phyloP scores from a whole-genome alignment of 768 basidiomycete species.

The Pisolithus marmoratus region DNA sequence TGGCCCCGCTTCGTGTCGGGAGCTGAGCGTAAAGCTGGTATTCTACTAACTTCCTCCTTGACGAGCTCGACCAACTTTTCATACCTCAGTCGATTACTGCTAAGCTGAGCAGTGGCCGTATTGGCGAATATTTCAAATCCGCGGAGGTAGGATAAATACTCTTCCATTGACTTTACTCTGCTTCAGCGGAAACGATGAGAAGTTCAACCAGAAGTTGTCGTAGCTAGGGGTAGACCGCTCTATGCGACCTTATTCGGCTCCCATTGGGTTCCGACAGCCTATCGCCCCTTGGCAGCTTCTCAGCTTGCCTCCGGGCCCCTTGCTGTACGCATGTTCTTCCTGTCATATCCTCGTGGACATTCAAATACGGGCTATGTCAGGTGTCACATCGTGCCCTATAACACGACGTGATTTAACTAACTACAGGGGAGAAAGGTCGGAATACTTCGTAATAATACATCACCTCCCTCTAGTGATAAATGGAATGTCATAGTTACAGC shows the following conservation, averaged over 20 bases:
- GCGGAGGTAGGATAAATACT: too few relatives aligned
- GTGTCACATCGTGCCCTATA: constrained; percentile 57
- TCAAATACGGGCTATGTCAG: constrained; percentile 25
- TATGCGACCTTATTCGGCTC: too few relatives aligned
- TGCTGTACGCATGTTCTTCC: constrained; percentile 44
- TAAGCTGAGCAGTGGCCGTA: background rate
- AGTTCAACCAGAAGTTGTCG: too few relatives aligned
- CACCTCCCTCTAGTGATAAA: background rate
- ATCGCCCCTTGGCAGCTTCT: too few relatives aligned
- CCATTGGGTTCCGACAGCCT: too few relatives aligned
- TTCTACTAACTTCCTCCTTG: constrained; percentile 5
- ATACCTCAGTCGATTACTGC: constrained; percentile 2
- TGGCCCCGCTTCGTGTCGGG: constrained; percentile 10
- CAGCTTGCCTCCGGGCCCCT: too few relatives aligned
- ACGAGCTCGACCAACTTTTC: constrained; percentile 16
- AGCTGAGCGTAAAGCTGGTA: constrained; percentile 6
- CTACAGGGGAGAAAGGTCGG: background rate
- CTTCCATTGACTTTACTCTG: too few relatives aligned
- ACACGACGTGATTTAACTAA: constrained; percentile 9
- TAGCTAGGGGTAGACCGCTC: too few relatives aligned
- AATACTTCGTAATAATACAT: background rate
- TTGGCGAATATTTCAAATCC: too few relatives aligned
- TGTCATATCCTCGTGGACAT: background rate
- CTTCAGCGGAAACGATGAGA: too few relatives aligned
- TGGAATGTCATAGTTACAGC: constrained; percentile 4